These are phyloP conservation scores for Mucor irregularis DNA, from an alignment of 371 early-diverging fungal genomes.

Conservation along the genomic window DNA sequence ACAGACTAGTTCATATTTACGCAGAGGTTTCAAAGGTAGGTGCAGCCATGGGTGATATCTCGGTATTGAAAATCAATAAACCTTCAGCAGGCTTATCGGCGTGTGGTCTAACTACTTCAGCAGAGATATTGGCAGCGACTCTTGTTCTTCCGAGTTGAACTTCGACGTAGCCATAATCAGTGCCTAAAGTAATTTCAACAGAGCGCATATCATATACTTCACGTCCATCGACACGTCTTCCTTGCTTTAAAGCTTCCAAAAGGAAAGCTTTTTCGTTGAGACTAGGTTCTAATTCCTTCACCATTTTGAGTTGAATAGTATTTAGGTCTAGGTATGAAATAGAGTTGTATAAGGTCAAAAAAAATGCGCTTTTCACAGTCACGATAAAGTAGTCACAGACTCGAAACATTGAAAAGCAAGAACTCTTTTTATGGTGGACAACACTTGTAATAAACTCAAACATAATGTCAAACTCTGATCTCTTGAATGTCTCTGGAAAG, in stretches of 20 bases:
- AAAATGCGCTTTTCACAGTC: too few species aligned
- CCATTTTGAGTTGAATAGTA: constrained; percentile 19
- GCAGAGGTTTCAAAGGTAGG: constrained; percentile 71
- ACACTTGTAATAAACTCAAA: neutral
- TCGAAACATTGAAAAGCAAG: too few species aligned
- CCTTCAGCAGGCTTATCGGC: constrained; percentile 87
- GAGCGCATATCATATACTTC: constrained; percentile 74
- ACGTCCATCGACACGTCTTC: constrained; percentile 70
- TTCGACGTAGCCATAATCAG: constrained; percentile 75
- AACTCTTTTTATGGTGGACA: too few species aligned
- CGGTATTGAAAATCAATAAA: constrained; percentile 75
- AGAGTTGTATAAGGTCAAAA: too few species aligned
- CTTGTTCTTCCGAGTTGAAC: constrained; percentile 85
- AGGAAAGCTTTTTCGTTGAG: constrained; percentile 25
- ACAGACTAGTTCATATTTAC: constrained; percentile 16
- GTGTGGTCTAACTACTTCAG: constrained; percentile 85
- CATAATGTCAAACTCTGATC: too few species aligned
- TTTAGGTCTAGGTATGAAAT: too few species aligned
- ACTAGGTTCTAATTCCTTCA: constrained; percentile 25
- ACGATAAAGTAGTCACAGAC: too few species aligned
- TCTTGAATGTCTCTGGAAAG: too few species aligned
- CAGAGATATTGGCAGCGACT: constrained; percentile 82
- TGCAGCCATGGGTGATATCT: constrained; percentile 86
- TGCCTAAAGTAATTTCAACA: constrained; percentile 68
- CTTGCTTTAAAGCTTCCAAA: constrained; percentile 22